Evolutionary conservation across 345 rosid species (phyloP).

Genomic region (Cardamine resedifolia): DNA sequence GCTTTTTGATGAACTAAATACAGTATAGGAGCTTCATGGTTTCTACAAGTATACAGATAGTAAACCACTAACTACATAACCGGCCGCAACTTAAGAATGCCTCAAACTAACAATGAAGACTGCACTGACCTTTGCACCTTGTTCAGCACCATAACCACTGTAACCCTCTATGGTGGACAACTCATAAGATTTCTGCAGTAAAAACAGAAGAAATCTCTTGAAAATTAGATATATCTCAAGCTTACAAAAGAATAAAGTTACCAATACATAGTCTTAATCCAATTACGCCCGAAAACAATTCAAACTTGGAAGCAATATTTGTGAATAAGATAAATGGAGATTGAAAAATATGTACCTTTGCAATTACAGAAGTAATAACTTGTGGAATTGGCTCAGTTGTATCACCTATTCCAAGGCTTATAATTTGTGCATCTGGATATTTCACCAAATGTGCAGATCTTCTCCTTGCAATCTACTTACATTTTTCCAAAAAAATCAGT

Average conservation of each 20-base stretch:
- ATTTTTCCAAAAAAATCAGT: not conserved
- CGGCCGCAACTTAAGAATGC: not conserved
- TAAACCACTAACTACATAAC: not conserved
- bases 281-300: too few relatives aligned
- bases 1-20: not conserved
- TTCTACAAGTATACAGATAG: not conserved
- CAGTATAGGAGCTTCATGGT: not conserved
- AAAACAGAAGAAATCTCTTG: not conserved
- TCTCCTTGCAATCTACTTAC: slow-evolving; percentile 73
- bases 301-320: too few relatives aligned
- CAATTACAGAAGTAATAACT: slow-evolving; percentile 76
- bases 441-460: slow-evolving; percentile 75
- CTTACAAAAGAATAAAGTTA: too few relatives aligned
- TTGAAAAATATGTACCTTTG: slow-evolving; percentile 45
- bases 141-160: slow-evolving; percentile 92
- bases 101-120: slow-evolving; percentile 14
- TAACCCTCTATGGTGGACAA: slow-evolving; percentile 81
- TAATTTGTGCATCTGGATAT: slow-evolving; percentile 79
- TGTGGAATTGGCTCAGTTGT: slow-evolving; percentile 96
- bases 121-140: slow-evolving; percentile 79
- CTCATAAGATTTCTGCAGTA: slow-evolving; percentile 60
- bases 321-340: not conserved
- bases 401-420: slow-evolving; percentile 94
- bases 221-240: too few relatives aligned
- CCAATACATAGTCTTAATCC: too few relatives aligned